Percentiles rank a stretch among this genome's conserved stretches.
Conservation (phyloP, 768 basidiomycete species). For the Antrodiella citrinella region DNA sequence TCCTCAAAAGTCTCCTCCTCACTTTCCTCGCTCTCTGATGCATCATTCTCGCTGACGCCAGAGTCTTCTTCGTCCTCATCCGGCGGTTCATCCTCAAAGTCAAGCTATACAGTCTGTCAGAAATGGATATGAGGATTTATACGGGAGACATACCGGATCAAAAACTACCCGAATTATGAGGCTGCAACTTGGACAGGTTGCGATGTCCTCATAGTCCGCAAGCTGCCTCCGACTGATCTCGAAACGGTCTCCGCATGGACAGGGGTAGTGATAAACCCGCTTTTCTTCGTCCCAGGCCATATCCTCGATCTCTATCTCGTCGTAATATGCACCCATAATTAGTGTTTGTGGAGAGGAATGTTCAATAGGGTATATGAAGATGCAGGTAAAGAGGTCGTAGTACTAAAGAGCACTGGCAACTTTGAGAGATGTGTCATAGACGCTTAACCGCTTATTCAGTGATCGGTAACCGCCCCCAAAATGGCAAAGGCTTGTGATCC, state of each 20-base stretch:
- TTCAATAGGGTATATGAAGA: neutral
- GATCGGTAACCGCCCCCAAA: neutral
- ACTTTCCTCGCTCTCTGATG: neutral
- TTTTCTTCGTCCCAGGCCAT: slow-evolving; percentile 85
- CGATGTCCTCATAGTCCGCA: slow-evolving; percentile 85
- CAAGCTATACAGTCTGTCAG: slow-evolving; percentile 56
- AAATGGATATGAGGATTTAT: no score
- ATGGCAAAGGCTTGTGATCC: neutral
- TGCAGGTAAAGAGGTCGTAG: neutral
- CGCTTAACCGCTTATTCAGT: neutral
- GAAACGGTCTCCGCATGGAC: slow-evolving; percentile 96
- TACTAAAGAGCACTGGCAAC: neutral
- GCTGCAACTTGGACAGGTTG: slow-evolving; percentile 94
- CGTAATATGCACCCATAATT: slow-evolving; percentile 80
- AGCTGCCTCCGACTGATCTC: slow-evolving; percentile 87
- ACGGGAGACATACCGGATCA: slow-evolving; percentile 71
- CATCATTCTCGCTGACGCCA: slow-evolving; percentile 27
- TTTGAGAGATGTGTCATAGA: neutral
- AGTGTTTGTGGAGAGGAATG: neutral
- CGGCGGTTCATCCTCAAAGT: slow-evolving; percentile 69
- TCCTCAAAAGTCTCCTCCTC: slow-evolving; percentile 46
- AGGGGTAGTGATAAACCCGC: slow-evolving; percentile 89
- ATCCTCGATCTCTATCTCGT: slow-evolving; percentile 96
- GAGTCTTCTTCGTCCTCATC: slow-evolving; percentile 29
- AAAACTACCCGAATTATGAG: slow-evolving; percentile 88